Percentiles rank a stretch among this genome's conserved stretches.
These are phyloP conservation scores for Odonthalia washingtoniensis DNA, from an alignment of 31 red algal species.

Conservation along the genomic window DNA sequence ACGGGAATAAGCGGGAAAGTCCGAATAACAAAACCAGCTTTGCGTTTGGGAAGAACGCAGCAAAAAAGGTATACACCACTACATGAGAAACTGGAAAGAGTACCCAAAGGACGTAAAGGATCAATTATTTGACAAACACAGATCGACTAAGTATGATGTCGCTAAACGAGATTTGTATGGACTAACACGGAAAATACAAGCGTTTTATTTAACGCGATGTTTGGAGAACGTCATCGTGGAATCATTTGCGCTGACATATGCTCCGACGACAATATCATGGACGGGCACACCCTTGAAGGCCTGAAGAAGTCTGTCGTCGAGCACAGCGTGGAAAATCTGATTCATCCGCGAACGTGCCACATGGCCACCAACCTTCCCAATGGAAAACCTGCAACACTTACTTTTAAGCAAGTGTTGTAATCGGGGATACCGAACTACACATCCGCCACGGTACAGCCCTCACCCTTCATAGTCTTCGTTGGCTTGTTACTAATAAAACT, in stretches of 20 bases:
- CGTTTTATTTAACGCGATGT: not conserved
- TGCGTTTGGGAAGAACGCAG: no score
- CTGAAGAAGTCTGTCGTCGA: not conserved
- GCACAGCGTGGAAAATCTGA: not conserved
- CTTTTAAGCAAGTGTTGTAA: not conserved
- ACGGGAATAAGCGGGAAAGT: no score
- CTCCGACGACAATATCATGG: no score
- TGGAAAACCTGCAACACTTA: not conserved
- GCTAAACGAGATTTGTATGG: not conserved
- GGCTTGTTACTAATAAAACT: slow-evolving; percentile 9
- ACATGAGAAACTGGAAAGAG: not conserved
- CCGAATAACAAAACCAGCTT: no score
- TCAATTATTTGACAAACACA: slow-evolving; percentile 15
- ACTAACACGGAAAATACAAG: not conserved
- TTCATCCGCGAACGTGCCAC: not conserved
- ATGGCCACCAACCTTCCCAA: not conserved
- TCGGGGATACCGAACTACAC: not conserved
- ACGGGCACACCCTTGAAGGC: not conserved
- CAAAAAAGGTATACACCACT: slow-evolving; percentile 47
- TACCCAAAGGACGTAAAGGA: slow-evolving; percentile 23
- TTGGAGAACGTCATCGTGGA: not conserved
- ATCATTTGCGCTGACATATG: not conserved
- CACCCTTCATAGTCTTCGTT: not conserved
- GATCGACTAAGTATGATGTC: not conserved
- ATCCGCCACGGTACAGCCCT: not conserved